These are phyloP conservation scores for Tetratostichococcus sp. DNA, from an alignment of 139 green algal genomes.

Conservation along the genomic window DNA sequence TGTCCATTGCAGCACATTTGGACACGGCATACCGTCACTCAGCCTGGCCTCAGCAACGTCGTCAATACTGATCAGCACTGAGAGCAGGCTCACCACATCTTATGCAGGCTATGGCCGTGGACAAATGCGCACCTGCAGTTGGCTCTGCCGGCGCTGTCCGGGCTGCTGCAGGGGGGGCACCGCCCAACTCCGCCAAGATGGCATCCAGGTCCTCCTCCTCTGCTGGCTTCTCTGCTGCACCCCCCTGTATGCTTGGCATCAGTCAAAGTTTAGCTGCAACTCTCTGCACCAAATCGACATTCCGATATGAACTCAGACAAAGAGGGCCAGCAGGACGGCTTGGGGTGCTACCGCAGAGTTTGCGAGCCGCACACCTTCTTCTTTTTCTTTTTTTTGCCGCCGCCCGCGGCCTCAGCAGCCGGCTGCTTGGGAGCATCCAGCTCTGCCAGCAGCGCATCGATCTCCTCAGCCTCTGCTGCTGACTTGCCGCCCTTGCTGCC, in stretches of 20 bases:
- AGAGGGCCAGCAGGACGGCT: too few relatives aligned
- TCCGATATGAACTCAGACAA: too few relatives aligned
- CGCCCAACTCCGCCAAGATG: slow-evolving; percentile 56
- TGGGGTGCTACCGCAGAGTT: too few relatives aligned
- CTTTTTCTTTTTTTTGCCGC: slow-evolving; percentile 81
- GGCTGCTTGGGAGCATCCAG: slow-evolving; percentile 25
- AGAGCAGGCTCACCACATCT: too few relatives aligned
- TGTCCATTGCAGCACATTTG: neutral
- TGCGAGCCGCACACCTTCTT: slow-evolving; percentile 49
- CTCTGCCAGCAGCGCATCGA: slow-evolving; percentile 16
- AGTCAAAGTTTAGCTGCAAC: too few relatives aligned
- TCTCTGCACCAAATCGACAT: too few relatives aligned
- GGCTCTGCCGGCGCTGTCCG: neutral
- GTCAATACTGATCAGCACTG: too few relatives aligned
- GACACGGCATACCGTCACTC: too few relatives aligned
- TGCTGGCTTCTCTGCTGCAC: slow-evolving; percentile 13
- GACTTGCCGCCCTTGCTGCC: slow-evolving; percentile 11
- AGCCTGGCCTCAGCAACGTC: too few relatives aligned
- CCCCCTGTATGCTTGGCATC: neutral
- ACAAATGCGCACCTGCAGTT: too few relatives aligned
- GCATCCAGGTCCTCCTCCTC: slow-evolving; percentile 73
- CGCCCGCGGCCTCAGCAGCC: slow-evolving; percentile 48
- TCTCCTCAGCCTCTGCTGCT: slow-evolving; percentile 24
- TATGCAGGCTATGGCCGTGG: too few relatives aligned
- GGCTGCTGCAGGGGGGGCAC: neutral